Evolutionary conservation across 306 rosid genomes (phyloP), one percentile per base, ranked within the genome.

Genomic region (Cotoneaster glaucophyllus): DNA sequence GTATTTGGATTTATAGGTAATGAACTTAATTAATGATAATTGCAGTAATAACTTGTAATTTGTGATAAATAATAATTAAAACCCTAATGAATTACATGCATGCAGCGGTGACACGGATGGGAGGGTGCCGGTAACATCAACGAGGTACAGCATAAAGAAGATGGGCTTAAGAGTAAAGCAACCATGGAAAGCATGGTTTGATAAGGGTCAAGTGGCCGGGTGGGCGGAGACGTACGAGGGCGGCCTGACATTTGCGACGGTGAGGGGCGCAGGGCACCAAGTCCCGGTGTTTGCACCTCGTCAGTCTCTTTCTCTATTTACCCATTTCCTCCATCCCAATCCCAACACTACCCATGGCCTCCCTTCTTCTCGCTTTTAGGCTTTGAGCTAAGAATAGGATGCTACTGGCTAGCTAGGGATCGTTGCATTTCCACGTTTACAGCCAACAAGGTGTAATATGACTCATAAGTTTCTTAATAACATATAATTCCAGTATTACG

Each of bases 251-350:
- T 88, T 89, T 41, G 91, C 82, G 8, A 86, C 90, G 4, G 77
- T 91, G 2, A 86, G 92, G 78, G 97, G 94, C 21, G 97, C 97
- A 11, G 97, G 97, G n/a, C 97, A 89, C 63, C 90, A 87, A 39
- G 90, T 86, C 67, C 97, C 95, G 0, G 31, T 72, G 4, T 82
- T 68, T 48, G 87, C 86, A 2, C 91, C 96, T n/a, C 54, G 57
- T 0, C 87, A 82, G 70, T 83, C 96, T 2, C 93, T 90, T 61
- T 78, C 88, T 54, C 90, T 88, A 34, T 64, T 90, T 77, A 5
- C 86, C 56, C 88, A 88, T 70, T 90, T 90, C 54, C 93, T 90
- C 64, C 78, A 88, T 18, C 53, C 86, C 15, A 64, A 74, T 4
- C 26, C 59, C 7, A 2, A 71, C 54, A 50, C 54, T 2, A 50